Percentiles rank a stretch among this genome's conserved stretches.
These are phyloP conservation scores for Neurospora cerealis DNA, from an alignment of 495 filamentous ascomycete species.

Conservation along the genomic window DNA sequence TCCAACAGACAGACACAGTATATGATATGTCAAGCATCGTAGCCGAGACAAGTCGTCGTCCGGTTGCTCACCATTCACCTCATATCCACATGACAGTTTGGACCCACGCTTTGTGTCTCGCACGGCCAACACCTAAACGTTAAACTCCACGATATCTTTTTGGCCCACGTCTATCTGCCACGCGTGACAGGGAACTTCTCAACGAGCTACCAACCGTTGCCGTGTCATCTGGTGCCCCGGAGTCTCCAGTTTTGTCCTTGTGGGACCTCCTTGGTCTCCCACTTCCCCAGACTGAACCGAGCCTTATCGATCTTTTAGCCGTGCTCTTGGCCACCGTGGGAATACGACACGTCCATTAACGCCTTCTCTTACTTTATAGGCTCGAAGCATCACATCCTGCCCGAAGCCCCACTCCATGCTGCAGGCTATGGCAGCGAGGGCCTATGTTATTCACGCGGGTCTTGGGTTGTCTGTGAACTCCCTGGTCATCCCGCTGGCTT, in stretches of 20 bases:
- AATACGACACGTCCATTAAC: background rate
- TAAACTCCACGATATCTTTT: background rate
- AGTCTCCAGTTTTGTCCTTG: background rate
- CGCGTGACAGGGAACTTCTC: background rate
- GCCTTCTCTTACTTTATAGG: background rate
- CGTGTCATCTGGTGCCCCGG: background rate
- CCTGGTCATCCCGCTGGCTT: background rate
- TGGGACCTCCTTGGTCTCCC: background rate
- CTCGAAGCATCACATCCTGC: background rate
- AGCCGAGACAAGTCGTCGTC: background rate
- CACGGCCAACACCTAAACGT: background rate
- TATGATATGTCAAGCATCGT: background rate
- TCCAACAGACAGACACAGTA: background rate
- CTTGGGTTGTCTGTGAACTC: background rate
- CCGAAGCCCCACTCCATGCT: background rate
- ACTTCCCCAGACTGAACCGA: background rate
- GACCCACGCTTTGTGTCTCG: background rate
- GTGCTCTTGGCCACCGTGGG: background rate
- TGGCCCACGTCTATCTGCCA: background rate
- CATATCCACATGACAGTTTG: background rate
- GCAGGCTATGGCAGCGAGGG: background rate
- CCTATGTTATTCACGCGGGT: background rate
- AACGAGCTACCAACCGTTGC: background rate
- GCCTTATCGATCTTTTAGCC: background rate
- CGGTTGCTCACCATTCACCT: background rate